Conservation (phyloP, 495 filamentous ascomycete species). For the Aspergillus cristatus region DNA sequence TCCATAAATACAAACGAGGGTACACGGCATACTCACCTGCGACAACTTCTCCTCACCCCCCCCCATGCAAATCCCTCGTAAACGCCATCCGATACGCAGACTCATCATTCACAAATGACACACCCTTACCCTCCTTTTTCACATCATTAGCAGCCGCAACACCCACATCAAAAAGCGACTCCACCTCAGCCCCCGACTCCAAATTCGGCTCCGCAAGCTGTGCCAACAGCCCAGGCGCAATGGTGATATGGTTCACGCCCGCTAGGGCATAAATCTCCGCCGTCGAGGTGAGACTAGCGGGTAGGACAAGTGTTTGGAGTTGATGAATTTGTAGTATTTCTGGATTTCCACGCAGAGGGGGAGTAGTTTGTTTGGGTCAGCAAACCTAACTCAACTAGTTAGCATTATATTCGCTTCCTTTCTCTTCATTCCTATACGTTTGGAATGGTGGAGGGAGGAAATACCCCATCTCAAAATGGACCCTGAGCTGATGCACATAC, state of each 20-base stretch:
- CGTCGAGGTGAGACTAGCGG: conserved; percentile 46
- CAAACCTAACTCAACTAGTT: conserved; percentile 10
- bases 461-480: conserved; percentile 47
- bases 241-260: conserved; percentile 48
- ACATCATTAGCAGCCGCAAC: too few relatives aligned
- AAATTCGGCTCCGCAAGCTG: conserved; percentile 31
- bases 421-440: conserved; percentile 1
- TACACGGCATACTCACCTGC: conserved; percentile 25
- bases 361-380: conserved; percentile 34
- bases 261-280: conserved; percentile 50
- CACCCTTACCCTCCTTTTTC: too few relatives aligned
- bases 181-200: conserved; percentile 14
- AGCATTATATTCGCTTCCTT: neutral
- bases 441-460: conserved; percentile 3
- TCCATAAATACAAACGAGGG: neutral
- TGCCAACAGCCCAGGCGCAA: conserved; percentile 42
- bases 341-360: conserved; percentile 44
- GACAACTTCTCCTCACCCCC: conserved; percentile 43
- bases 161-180: conserved; percentile 27
- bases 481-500: conserved; percentile 57
- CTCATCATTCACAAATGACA: conserved; percentile 33
- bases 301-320: conserved; percentile 42
- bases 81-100: conserved; percentile 41
- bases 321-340: conserved; percentile 37
- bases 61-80: conserved; percentile 34